phyloP scores from a whole-genome alignment of 75 land plant genomes.

The Azolla pinnata region DNA sequence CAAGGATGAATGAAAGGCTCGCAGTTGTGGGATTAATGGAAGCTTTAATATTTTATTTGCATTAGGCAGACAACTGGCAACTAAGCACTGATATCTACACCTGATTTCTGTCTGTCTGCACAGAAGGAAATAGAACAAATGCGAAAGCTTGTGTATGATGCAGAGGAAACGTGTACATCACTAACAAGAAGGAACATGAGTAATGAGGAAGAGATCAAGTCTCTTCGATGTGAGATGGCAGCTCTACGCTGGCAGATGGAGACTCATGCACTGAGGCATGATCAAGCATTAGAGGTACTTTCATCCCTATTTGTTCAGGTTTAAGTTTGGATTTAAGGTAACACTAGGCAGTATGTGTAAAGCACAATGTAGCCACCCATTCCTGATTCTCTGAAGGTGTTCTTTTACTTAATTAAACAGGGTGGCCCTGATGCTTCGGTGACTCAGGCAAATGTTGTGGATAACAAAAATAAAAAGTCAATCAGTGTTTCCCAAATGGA shows the following conservation, averaged over 20 bases:
- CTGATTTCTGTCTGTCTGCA: too few relatives aligned
- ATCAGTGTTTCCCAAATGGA: too few relatives aligned
- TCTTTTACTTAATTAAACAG: not conserved
- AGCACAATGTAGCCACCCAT: too few relatives aligned
- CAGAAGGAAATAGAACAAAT: not conserved
- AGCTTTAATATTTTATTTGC: too few relatives aligned
- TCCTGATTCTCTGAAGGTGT: too few relatives aligned
- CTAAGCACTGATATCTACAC: too few relatives aligned
- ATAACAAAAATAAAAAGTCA: not conserved
- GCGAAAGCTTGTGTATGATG: not conserved
- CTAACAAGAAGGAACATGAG: not conserved
- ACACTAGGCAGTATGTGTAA: not conserved
- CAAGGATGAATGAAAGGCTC: too few relatives aligned
- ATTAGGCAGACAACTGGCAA: too few relatives aligned
- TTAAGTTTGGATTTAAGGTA: not conserved
- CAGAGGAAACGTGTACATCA: not conserved
- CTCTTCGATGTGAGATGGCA: not conserved
- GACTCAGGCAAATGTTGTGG: not conserved
- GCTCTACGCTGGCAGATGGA: not conserved
- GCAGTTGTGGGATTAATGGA: too few relatives aligned
- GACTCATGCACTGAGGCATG: not conserved
- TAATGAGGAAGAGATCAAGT: not conserved
- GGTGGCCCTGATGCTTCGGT: not conserved
- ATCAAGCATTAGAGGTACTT: not conserved
- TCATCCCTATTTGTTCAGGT: not conserved